Percentiles rank a stretch among this genome's conserved stretches.
Evolutionary conservation across 176 grass and related monocot genomes (phyloP).

Genomic region (Oryza coarctata): DNA sequence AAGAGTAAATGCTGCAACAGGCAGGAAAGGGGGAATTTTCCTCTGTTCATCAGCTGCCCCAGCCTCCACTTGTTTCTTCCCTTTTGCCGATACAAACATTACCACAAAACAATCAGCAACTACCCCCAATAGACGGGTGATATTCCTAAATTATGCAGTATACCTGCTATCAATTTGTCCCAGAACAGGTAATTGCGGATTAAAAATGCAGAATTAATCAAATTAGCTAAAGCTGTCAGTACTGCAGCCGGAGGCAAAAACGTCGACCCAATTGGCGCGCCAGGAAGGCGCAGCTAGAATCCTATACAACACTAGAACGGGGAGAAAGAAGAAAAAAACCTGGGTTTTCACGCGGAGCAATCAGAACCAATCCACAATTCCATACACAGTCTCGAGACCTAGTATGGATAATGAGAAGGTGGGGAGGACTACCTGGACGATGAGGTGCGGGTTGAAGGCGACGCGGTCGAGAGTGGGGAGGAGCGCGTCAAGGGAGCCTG

Average conservation of each 20-base stretch:
- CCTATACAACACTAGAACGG: neutral
- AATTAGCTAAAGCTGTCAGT: neutral
- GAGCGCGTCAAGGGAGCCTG: conserved; percentile 59
- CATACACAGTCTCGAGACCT: too few relatives aligned
- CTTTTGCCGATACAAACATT: neutral
- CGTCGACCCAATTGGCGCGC: neutral
- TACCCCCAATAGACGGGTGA: neutral
- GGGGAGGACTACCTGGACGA: conserved; percentile 57
- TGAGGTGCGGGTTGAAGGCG: conserved; percentile 82
- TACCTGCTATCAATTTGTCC: neutral
- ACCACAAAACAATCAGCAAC: neutral
- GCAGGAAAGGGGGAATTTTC: neutral
- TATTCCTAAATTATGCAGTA: neutral
- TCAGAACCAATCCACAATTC: neutral
- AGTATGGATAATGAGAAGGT: neutral
- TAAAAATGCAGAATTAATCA: neutral
- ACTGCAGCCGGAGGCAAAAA: neutral
- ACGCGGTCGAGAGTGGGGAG: conserved; percentile 63
- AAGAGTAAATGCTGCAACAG: neutral
- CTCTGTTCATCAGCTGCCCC: neutral
- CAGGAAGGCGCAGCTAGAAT: too few relatives aligned
- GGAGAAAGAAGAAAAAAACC: neutral
- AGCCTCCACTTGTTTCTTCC: neutral
- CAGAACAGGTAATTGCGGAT: neutral
- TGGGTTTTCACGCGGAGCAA: neutral